These are phyloP conservation scores for Rhodomyrtus psidioides DNA, from an alignment of 441 rosid genomes.

Conservation along the genomic window DNA sequence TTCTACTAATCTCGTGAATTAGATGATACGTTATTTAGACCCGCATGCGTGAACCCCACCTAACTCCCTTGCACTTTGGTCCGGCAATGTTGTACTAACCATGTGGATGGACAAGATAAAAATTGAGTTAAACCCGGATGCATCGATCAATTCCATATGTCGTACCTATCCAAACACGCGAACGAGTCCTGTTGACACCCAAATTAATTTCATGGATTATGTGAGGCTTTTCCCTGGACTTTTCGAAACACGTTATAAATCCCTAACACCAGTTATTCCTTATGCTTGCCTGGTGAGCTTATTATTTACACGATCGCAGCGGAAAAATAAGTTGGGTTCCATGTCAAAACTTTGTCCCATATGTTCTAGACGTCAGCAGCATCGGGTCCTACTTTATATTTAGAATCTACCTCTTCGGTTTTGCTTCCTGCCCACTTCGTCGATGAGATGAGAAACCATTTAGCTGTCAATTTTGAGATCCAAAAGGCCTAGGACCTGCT, in stretches of 20 bases:
- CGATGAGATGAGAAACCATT: not conserved
- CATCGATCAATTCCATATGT: not conserved
- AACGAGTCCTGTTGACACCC: not conserved
- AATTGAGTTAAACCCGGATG: not conserved
- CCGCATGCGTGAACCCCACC: not conserved
- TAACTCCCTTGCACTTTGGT: not conserved
- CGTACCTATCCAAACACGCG: not conserved
- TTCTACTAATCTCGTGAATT: not conserved
- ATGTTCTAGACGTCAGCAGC: not conserved
- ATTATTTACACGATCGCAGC: not conserved
- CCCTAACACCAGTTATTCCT: not conserved
- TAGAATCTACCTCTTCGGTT: not conserved
- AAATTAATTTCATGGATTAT: not conserved
- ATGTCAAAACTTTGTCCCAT: not conserved
- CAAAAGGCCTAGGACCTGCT: not conserved
- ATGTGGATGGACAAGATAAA: not conserved
- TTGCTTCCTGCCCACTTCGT: not conserved
- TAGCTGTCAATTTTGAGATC: not conserved
- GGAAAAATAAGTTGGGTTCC: not conserved
- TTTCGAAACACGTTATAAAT: not conserved
- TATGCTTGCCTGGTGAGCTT: not conserved
- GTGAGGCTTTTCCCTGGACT: not conserved
- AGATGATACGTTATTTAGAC: not conserved
- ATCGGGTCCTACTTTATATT: not conserved
- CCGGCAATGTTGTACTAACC: not conserved